phyloP scores from a whole-genome alignment of 768 basidiomycete species.

The Baorangia bicolor region DNA sequence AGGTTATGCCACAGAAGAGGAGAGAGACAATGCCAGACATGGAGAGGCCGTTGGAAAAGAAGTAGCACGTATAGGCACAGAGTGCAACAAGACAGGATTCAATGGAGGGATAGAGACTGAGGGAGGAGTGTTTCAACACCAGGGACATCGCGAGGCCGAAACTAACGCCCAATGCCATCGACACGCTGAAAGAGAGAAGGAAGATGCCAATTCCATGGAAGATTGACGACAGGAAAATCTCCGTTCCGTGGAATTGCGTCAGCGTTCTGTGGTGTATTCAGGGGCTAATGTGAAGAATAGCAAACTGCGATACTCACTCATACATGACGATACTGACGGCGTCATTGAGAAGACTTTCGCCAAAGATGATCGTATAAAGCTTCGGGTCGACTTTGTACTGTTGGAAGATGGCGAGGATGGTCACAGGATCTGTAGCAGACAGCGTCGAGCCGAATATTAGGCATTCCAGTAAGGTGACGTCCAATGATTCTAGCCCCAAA shows the following conservation, averaged over 20 bases:
- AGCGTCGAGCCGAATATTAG: constrained; percentile 95
- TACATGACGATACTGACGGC: constrained; percentile 99
- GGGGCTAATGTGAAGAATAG: background rate
- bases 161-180: constrained; percentile 89
- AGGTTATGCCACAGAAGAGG: constrained; percentile 96
- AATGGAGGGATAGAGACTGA: constrained; percentile 85
- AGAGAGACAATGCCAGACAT: constrained; percentile 98
- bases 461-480: constrained; percentile 87
- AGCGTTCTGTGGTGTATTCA: constrained; percentile 61
- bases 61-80: constrained; percentile 95
- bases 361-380: constrained; percentile 95
- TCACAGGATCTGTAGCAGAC: constrained; percentile 97
- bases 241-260: constrained; percentile 86
- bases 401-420: constrained; percentile 97
- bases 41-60: constrained; percentile 93
- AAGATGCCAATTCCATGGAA: constrained; percentile 99
- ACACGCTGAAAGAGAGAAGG: constrained; percentile 90
- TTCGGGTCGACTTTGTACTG: constrained; percentile 99
- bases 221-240: constrained; percentile 82
- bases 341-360: constrained; percentile 95
- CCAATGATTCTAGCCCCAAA: constrained; percentile 86
- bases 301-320: constrained; percentile 65
- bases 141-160: constrained; percentile 92
- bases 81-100: constrained; percentile 96
- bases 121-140: constrained; percentile 90